Evolutionary conservation across 169 alveolate genomes (phyloP), one percentile per base, ranked within the genome.

Genomic region (Cryptosporidium sp.): DNA sequence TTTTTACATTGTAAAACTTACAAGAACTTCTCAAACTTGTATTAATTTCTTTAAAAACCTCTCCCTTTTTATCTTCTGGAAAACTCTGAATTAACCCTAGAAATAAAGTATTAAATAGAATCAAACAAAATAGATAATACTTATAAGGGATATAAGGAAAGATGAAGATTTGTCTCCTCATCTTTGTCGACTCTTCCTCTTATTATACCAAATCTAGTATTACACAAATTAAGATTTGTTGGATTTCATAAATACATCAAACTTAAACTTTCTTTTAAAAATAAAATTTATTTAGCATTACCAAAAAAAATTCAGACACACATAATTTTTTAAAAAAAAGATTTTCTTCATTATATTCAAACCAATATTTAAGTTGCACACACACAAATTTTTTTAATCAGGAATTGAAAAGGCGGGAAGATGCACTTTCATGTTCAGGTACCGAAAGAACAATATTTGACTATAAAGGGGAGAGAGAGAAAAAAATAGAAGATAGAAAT

Each of bases 11-110:
- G 31, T 65, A n/a, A 65, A 60, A 80, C 89, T 80, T 60, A 80
- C 89, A 80, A 3, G 89, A 80, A 62, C 75, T 80, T 29, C 89
- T 80, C 53, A 26, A 21, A 31, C 29, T 80, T 9, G 89, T 62
- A 60, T 48, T 65, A 23, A 80, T 80, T 26, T 60, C 73, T 23
- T 33, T 52, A 31, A 62, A 80, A 44, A 23, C 65, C 65, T 44
- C 84, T 37, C n/a, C 35, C 7, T 68, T 23, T 33, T 3, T 37
- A 8, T 37, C 51, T 10, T 65, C 72, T 0, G 29, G 52, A 2
- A 44, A 39, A 23, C 84, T 16, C 65, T 44, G 65, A 42, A 69
- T 29, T 69, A 3, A 16, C n/a, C 45, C 10, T 14, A 33, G 62
- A 35, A 35, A 14, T 5, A 7, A 51, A 14, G 26, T 9, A 39